Evolutionary conservation across 2,329 filamentous ascomycete species (phyloP), one percentile per base, ranked within the genome.

Genomic region (Cordyceps tenuipes): DNA sequence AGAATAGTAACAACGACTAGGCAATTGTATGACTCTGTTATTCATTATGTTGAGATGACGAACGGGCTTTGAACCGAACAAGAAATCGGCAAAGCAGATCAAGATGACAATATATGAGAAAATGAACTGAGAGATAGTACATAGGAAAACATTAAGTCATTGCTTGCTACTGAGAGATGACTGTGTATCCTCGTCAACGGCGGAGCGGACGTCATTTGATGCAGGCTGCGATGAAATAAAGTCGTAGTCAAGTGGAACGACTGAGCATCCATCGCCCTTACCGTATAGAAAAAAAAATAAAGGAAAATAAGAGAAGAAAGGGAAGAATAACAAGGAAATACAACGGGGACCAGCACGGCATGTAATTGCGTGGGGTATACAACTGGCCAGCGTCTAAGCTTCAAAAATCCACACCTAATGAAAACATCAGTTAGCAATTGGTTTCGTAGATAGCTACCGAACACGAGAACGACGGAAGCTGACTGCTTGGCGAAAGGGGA

Each of bases 401-500:
- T 75, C 73, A 68, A 77, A 72, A 65, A 80, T 73, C 78, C 77
- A 80, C 69, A 81, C 75, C 78, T 80, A 65, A 21, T 46, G n/a
- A 43, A 8, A 29, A 19, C 10, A 6, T 17, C 5, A 13, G 57
- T 59, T 59, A 59, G 57, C 29, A 43, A 48, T 17, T 50, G 55
- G n/a, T 39, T 21, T 50, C 6, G 19, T 29, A 10, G 23, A 9
- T 43, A 50, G 46, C 46, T 19, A 23, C 55, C 39, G 2, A 17
- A 48, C 34, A 36, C 56, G 41, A 48, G 34, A 52, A 12, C 47
- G 7, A 36, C 29, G n/a, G 13, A 29, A 15, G 54, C 7, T 7
- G 44, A n/a, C 21, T 23, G 5, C 41, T 46, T 29, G 15, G 15
- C n/a, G 6, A 57, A 41, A 8, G 23, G 26, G 21, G 5, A 10